These are phyloP conservation scores for Logfia minima DNA, from an alignment of 129 eudicot genomes.

Conservation along the genomic window DNA sequence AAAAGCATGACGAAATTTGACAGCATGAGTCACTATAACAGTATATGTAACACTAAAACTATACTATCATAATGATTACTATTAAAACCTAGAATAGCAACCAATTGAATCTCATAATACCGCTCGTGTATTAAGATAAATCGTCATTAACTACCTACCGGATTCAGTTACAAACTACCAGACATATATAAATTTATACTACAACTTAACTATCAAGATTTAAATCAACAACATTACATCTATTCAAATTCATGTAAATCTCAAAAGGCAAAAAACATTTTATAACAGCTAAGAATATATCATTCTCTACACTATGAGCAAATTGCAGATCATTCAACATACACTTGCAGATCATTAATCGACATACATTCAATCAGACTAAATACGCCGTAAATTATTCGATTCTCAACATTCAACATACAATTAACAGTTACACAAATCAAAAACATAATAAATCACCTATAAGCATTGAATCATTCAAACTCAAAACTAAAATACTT, in stretches of 20 bases:
- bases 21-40: neutral
- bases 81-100: neutral
- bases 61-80: neutral
- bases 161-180: neutral
- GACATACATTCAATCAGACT: slow-evolving; percentile 6
- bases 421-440: neutral
- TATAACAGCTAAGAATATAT: neutral
- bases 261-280: neutral
- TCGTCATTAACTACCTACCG: neutral
- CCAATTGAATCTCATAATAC: neutral
- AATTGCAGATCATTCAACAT: slow-evolving; percentile 23
- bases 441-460: slow-evolving; percentile 13
- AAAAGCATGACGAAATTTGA: neutral
- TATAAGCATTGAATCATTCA: neutral
- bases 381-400: neutral
- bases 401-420: neutral
- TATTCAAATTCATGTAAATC: no score
- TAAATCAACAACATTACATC: neutral
- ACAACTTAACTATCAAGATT: neutral
- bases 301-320: neutral
- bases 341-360: slow-evolving; percentile 24
- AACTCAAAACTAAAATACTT: neutral
- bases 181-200: no score
- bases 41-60: neutral
- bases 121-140: neutral